Conservation (phyloP, 2,329 filamentous ascomycete species). For the Ambrosiella beaveri region DNA sequence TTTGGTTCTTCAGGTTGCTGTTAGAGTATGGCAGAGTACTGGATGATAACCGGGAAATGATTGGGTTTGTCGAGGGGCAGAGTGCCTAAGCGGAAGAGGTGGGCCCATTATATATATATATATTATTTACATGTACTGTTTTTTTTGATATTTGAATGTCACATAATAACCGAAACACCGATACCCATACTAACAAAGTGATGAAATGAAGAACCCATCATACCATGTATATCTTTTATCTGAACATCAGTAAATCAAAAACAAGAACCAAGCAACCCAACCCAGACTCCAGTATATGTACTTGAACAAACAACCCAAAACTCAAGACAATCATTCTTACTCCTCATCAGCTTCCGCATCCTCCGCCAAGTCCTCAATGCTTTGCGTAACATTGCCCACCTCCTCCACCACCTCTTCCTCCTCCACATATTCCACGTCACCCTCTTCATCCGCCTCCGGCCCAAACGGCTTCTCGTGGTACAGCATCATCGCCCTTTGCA, state of each 20-base stretch:
- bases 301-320: neutral
- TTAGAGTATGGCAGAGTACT: conserved; percentile 52
- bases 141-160: neutral
- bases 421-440: conserved; percentile 15
- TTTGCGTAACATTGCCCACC: neutral
- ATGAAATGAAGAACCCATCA: too few species aligned
- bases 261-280: neutral
- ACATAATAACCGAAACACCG: neutral
- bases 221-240: neutral
- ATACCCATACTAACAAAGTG: too few species aligned
- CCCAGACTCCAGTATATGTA: neutral
- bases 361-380: neutral
- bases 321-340: neutral
- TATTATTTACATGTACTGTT: neutral
- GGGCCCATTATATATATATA: neutral
- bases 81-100: neutral
- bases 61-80: conserved; percentile 32
- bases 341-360: neutral
- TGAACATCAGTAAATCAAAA: neutral
- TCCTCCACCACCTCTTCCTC: conserved; percentile 12
- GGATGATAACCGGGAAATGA: conserved; percentile 41
- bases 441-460: conserved; percentile 18
- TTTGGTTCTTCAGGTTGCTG: conserved; percentile 49
- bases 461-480: conserved; percentile 37
- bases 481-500: conserved; percentile 31